These are phyloP conservation scores for Fusarium musae DNA, from an alignment of 2,329 filamentous ascomycete species.

Conservation along the genomic window DNA sequence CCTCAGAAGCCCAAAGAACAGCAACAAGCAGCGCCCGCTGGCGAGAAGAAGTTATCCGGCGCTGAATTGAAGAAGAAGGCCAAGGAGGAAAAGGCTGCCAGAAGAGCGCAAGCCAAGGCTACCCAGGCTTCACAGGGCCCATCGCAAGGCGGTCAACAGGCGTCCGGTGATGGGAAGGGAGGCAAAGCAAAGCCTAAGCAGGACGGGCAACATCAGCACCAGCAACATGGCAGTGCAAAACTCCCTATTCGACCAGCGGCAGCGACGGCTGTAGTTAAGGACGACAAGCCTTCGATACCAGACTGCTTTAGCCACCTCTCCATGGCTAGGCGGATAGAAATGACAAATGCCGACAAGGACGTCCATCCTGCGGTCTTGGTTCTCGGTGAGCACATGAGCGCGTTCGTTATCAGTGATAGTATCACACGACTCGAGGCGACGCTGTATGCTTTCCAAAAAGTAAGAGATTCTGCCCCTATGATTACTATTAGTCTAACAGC, in stretches of 20 bases:
- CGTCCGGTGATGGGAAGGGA: conserved; percentile 56
- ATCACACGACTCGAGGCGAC: conserved; percentile 89
- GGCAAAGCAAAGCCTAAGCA: conserved; percentile 60
- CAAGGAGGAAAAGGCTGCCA: conserved; percentile 91
- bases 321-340: conserved; percentile 67
- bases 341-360: conserved; percentile 73
- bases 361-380: conserved; percentile 89
- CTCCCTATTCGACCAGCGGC: conserved; percentile 47
- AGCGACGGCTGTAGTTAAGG: conserved; percentile 56
- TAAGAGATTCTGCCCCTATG: conserved; percentile 49
- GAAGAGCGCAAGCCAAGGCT: conserved; percentile 77
- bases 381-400: conserved; percentile 89
- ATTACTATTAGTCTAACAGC: conserved; percentile 4
- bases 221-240: conserved; percentile 48
- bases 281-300: conserved; percentile 69
- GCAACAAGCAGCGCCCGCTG: conserved; percentile 36
- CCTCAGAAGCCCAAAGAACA: conserved; percentile 40
- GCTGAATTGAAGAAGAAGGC: conserved; percentile 89
- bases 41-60: conserved; percentile 70
- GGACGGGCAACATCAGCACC: conserved; percentile 51
- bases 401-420: conserved; percentile 89
- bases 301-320: conserved; percentile 86
- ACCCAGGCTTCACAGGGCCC: conserved; percentile 59
- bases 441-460: conserved; percentile 88
- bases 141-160: conserved; percentile 50